Percentiles rank a stretch among this genome's conserved stretches.
phyloP scores from a whole-genome alignment of 768 basidiomycete genomes.

The Lentinula sp. region DNA sequence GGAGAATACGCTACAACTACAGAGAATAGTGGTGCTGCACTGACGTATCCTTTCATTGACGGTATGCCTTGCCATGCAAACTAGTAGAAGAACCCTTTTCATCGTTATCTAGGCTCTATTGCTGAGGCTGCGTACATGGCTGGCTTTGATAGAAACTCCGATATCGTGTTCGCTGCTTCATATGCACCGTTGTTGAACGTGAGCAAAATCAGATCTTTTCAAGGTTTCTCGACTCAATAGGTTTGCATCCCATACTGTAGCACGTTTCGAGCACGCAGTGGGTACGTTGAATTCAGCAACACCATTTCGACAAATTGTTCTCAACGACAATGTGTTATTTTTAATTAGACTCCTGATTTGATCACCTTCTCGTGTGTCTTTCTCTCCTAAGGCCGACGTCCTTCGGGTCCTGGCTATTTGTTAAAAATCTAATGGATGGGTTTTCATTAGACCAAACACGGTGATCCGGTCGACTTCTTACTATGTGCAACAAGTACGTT shows the following conservation, averaged over 20 bases:
- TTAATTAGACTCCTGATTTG: slow-evolving; percentile 50
- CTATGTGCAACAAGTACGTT: slow-evolving; percentile 50
- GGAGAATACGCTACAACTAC: slow-evolving; percentile 62
- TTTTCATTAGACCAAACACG: slow-evolving; percentile 32
- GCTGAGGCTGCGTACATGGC: slow-evolving; percentile 69
- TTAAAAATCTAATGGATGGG: background rate
- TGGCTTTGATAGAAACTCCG: slow-evolving; percentile 43
- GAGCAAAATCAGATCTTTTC: slow-evolving; percentile 7
- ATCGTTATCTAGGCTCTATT: slow-evolving; percentile 29
- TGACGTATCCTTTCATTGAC: slow-evolving; percentile 50
- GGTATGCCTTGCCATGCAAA: slow-evolving; percentile 24
- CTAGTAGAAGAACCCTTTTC: background rate
- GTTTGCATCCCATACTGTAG: slow-evolving; percentile 19
- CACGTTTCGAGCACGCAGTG: slow-evolving; percentile 53
- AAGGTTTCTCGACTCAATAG: background rate
- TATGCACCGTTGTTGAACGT: slow-evolving; percentile 56
- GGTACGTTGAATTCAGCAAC: slow-evolving; percentile 24
- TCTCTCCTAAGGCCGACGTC: too few species aligned
- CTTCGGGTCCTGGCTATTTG: background rate
- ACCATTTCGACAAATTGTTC: background rate
- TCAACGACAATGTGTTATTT: background rate
- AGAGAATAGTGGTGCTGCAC: slow-evolving; percentile 42
- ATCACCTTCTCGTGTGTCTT: slow-evolving; percentile 47
- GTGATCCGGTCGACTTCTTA: slow-evolving; percentile 60
- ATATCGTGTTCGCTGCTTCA: slow-evolving; percentile 50